Evolutionary conservation across 345 rosid species (phyloP), one percentile per base, ranked within the genome.

Genomic region (Isatis tinctoria): DNA sequence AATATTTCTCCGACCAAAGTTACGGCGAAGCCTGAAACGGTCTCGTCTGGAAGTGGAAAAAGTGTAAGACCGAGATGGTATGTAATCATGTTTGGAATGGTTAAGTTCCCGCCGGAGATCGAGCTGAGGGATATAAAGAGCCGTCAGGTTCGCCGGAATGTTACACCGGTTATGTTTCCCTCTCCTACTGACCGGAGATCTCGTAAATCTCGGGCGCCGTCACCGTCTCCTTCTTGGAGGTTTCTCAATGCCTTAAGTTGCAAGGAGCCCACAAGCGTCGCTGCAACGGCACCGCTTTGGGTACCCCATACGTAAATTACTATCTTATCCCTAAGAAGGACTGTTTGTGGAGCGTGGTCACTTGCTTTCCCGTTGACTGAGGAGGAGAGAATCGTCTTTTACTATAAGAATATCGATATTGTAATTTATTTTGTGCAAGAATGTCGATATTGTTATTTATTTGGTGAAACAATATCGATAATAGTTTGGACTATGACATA

Each of bases 201-300:
- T 10, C 64, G 85, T 36, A 82, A 63, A 63, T 16, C 68, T 65
- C 77, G 62, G 18, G 60, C 67, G 1, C 37, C 76, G 1, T 76
- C 72, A 36, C 80, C 63, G 54, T 70, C 80, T 10, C 72, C 81
- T 32, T 85, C 88, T 2, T 86, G 90, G 82, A 77, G 39, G 64
- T 57, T 91, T 48, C 83, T 91, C 44, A 82, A 80, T 41, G 93
- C 87, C 36, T 67, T 89, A 69, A 87, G 95, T 62, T 91, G 97
- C 82, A 82, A 81, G 53, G 87, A 81, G 40, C 84, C 81, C 11
- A 74, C 82, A 1, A 85, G 87, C 43, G 88, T 87, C 1, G 84
- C 89, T 2, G 88, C 80, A 1, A 77, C 89, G 81, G 24, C 89
- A 60, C 73, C 97, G 81, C 70, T 85, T 22, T 75, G 81, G 62